Base-by-base conservation (phyloP, 2,329 filamentous ascomycete genomes). In the Fusarium verticillioides region DNA sequence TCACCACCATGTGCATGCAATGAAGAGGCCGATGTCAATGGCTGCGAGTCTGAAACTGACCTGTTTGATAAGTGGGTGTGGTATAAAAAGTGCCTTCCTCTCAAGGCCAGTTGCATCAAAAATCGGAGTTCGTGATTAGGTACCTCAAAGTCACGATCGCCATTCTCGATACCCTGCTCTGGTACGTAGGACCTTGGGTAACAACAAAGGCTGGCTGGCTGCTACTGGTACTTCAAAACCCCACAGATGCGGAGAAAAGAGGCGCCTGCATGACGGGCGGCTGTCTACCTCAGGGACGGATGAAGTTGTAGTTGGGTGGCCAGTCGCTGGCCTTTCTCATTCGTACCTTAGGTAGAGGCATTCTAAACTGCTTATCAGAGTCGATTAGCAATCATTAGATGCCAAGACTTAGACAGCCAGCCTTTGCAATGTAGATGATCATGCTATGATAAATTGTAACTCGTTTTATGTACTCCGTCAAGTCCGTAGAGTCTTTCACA, bases 21-120 rank as follows among this genome's bases (percentile, higher is more conserved):
- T 36, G 13, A 23, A 19, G 44, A 23, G 32, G 28, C 23, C 23
- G 15, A 50, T 50, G 23, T 15, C 30, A 57, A 57, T 54, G n/a
- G n/a, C 44, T 32, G 32, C 53, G n/a, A 57, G 52, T 42, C 47
- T 21, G 34, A 53, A 53, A 37, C 21, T 23, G 16, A 47, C 23
- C 19, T 59, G 28, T 28, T 26, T 34, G 50, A 58, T 46, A 63
- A 62, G 43, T 53, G 34, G 47, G 53, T 63, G 60, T 52, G 53
- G 50, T 56, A 44, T 67, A 70, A 67, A 49, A 21, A 46, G 36
- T 44, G 37, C 30, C 63, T 74, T 69, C 72, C 60, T 60, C 43
- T 49, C 56, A 43, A 49, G 58, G 70, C 57, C 36, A 36, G 37
- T 67, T 73, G 71, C 72, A 75, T 75, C 43, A 40, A 34, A 28